Percentiles rank a stretch among this genome's conserved stretches.
Evolutionary conservation across 805 yeast species (phyloP).

Genomic region (Candida ponderosae): DNA sequence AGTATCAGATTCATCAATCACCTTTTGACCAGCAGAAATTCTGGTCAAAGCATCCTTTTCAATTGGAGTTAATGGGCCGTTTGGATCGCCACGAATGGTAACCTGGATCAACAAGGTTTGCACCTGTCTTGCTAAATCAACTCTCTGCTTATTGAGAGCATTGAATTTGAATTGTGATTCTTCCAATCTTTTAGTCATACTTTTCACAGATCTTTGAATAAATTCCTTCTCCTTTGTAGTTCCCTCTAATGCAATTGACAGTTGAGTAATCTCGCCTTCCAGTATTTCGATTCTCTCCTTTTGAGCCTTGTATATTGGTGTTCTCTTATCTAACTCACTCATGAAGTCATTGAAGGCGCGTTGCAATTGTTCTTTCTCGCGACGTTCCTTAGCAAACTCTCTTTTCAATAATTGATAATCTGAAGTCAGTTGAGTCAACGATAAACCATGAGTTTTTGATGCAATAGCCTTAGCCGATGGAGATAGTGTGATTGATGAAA

Average conservation of each 20-base stretch:
- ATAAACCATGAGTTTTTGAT: constrained; percentile 38
- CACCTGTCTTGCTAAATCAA: constrained; percentile 79
- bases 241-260: constrained; percentile 48
- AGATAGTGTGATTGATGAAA: constrained; percentile 27
- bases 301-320: constrained; percentile 68
- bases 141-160: constrained; percentile 45
- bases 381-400: constrained; percentile 60
- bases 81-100: constrained; percentile 45
- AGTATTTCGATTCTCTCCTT: constrained; percentile 48
- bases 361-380: constrained; percentile 64
- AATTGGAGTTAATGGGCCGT: constrained; percentile 51
- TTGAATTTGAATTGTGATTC: constrained; percentile 28
- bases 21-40: constrained; percentile 29
- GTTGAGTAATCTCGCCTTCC: constrained; percentile 46
- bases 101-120: constrained; percentile 64
- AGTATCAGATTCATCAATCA: constrained; percentile 49
- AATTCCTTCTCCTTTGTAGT: constrained; percentile 41
- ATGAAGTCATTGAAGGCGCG: constrained; percentile 64
- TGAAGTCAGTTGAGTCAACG: constrained; percentile 57
- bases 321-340: constrained; percentile 66
- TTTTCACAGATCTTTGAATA: constrained; percentile 19
- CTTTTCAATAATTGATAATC: constrained; percentile 59
- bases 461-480: constrained; percentile 54
- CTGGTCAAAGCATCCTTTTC: constrained; percentile 61
- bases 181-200: constrained; percentile 15